A percentile compares a stretch with the other conserved stretches of the same genome.
Conservation (phyloP, 2,329 filamentous ascomycete species). For the Penicillium sp. region DNA sequence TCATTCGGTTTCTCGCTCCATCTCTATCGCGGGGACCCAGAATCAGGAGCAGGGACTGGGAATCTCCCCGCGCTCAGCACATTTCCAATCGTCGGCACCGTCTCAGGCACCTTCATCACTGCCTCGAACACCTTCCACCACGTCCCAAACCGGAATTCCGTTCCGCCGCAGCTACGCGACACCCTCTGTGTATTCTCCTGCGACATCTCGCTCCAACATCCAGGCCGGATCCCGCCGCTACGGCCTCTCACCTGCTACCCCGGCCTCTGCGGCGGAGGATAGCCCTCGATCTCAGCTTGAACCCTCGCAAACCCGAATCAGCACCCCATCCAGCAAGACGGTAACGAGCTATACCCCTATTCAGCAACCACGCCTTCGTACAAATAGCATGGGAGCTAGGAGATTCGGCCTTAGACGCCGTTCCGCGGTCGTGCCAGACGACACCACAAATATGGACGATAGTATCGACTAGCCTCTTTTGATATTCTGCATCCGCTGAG, state of each 20-base stretch:
- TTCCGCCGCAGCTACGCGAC: conserved; percentile 39
- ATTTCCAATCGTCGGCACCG: conserved; percentile 22
- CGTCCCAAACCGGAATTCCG: conserved; percentile 35
- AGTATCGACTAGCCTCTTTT: conserved; percentile 28
- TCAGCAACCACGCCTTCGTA: conserved; percentile 36
- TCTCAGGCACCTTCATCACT: conserved; percentile 19
- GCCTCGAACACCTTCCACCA: conserved; percentile 28
- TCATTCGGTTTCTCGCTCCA: conserved; percentile 26
- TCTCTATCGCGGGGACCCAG: conserved; percentile 24
- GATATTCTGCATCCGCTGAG: conserved; percentile 4
- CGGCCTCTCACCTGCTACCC: conserved; percentile 25
- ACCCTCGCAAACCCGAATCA: conserved; percentile 32
- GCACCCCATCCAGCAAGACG: conserved; percentile 34
- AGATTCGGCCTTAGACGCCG: conserved; percentile 35
- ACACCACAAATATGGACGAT: conserved; percentile 30
- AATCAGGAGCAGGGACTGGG: conserved; percentile 24
- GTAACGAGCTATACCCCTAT: conserved; percentile 41
- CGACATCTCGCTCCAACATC: conserved; percentile 39
- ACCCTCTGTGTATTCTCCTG: conserved; percentile 33
- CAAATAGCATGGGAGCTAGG: conserved; percentile 38
- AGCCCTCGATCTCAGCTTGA: conserved; percentile 20
- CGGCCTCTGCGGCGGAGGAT: conserved; percentile 22
- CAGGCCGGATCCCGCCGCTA: conserved; percentile 45
- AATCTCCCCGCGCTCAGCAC: conserved; percentile 23
- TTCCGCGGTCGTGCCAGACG: conserved; percentile 24